phyloP scores from a whole-genome alignment of 345 rosid genomes.

The Clausena lansium region DNA sequence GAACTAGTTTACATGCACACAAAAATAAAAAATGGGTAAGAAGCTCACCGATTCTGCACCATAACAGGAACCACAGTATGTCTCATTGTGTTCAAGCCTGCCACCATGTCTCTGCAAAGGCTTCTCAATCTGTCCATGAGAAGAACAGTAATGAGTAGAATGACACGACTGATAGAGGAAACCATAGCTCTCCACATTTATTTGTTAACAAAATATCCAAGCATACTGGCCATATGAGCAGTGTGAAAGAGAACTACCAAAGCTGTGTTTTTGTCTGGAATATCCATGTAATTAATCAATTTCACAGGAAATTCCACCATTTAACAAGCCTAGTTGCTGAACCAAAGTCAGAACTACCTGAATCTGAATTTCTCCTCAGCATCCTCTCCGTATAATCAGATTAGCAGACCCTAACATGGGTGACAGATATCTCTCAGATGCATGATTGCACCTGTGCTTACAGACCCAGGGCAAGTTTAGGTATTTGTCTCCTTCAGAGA shows the following conservation, averaged over 20 bases:
- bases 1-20: neutral
- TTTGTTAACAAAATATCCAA: neutral
- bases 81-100: conserved; percentile 93
- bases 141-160: conserved; percentile 14
- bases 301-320: neutral
- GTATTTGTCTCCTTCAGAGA: neutral
- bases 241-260: neutral
- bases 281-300: neutral
- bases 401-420: neutral
- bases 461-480: neutral
- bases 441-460: neutral
- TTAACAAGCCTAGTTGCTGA: neutral
- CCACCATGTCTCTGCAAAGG: conserved; percentile 97
- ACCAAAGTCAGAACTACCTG: neutral
- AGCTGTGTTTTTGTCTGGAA: neutral
- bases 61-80: conserved; percentile 92
- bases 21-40: neutral
- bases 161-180: conserved; percentile 1
- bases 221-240: neutral
- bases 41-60: conserved; percentile 80
- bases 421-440: neutral
- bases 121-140: conserved; percentile 68
- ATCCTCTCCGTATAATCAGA: conserved; percentile 4
- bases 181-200: neutral
- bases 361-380: neutral